phyloP scores from a whole-genome alignment of 1,139 yeast species.

The Lodderomyces oxycetoniae region DNA sequence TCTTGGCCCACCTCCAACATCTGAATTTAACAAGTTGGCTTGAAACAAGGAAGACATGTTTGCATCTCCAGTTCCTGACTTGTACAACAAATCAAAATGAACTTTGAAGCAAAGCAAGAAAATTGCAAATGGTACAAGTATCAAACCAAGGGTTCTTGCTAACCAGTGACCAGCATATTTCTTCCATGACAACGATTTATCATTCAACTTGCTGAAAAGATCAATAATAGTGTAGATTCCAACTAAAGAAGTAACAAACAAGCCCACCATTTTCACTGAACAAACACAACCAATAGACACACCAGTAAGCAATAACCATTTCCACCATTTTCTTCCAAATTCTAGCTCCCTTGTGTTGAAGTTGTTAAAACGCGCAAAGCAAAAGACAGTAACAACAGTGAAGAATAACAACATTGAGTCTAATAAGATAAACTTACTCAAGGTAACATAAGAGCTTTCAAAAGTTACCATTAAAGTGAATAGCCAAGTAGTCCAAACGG shows the following conservation, averaged over 20 bases:
- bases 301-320: slow-evolving; percentile 81
- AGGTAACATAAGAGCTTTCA: slow-evolving; percentile 81
- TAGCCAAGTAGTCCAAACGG: slow-evolving; percentile 81
- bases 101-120: slow-evolving; percentile 65
- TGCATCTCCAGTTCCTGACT: slow-evolving; percentile 91
- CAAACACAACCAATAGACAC: slow-evolving; percentile 70
- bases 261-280: slow-evolving; percentile 84
- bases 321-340: slow-evolving; percentile 88
- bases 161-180: slow-evolving; percentile 59
- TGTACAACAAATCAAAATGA: slow-evolving; percentile 68
- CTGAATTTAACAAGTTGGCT: slow-evolving; percentile 81
- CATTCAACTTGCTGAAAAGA: slow-evolving; percentile 65
- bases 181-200: slow-evolving; percentile 46
- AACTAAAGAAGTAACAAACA: slow-evolving; percentile 67
- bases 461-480: slow-evolving; percentile 81
- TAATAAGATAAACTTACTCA: slow-evolving; percentile 85
- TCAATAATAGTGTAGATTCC: slow-evolving; percentile 76
- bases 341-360: slow-evolving; percentile 48
- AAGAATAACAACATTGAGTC: slow-evolving; percentile 96
- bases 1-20: slow-evolving; percentile 82
- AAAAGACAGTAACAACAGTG: slow-evolving; percentile 77
- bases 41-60: slow-evolving; percentile 96
- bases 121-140: slow-evolving; percentile 56
- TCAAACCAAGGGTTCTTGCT: slow-evolving; percentile 57
- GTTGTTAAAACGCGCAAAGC: slow-evolving; percentile 75